phyloP scores from a whole-genome alignment of 768 basidiomycete species.

The Rhodosporidiobolus sp. region DNA sequence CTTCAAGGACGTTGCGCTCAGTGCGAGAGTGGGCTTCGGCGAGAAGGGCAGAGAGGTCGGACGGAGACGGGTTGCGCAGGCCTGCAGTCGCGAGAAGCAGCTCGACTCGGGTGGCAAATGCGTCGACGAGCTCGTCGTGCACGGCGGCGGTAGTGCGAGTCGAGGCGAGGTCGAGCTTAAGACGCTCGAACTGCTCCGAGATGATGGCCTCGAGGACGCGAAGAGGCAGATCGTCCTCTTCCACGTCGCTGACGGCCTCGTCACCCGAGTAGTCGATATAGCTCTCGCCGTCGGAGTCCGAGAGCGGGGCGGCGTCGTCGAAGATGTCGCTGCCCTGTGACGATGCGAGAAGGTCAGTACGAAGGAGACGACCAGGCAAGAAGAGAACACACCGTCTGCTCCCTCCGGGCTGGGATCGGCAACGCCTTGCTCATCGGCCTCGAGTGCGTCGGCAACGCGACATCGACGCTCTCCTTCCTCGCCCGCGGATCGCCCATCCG shows the following conservation, averaged over 20 bases:
- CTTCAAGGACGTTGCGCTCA: not conserved
- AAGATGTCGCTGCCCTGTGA: slow-evolving; percentile 6
- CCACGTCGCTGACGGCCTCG: not conserved
- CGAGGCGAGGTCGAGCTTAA: slow-evolving; percentile 10
- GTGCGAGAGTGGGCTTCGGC: not conserved
- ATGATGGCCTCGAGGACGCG: slow-evolving; percentile 32
- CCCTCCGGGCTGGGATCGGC: not conserved
- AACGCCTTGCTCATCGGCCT: slow-evolving; percentile 14
- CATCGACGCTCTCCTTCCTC: slow-evolving; percentile 18
- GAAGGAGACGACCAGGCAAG: not conserved
- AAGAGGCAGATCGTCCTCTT: slow-evolving; percentile 26
- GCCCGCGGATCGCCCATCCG: slow-evolving; percentile 19
- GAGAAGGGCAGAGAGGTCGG: not conserved
- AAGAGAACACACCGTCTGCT: not conserved
- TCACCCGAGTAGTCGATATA: not conserved
- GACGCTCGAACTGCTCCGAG: slow-evolving; percentile 12
- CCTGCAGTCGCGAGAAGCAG: not conserved
- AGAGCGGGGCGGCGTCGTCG: not conserved
- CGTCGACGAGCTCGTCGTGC: slow-evolving; percentile 8
- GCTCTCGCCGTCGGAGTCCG: not conserved
- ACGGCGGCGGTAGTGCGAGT: not conserved
- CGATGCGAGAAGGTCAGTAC: too few relatives aligned
- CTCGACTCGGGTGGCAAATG: slow-evolving; percentile 5
- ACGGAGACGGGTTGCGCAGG: not conserved
- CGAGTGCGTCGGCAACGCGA: not conserved